Evolutionary conservation across 345 rosid species (phyloP), one percentile per base, ranked within the genome.

Genomic region (Erucastrum elatum): DNA sequence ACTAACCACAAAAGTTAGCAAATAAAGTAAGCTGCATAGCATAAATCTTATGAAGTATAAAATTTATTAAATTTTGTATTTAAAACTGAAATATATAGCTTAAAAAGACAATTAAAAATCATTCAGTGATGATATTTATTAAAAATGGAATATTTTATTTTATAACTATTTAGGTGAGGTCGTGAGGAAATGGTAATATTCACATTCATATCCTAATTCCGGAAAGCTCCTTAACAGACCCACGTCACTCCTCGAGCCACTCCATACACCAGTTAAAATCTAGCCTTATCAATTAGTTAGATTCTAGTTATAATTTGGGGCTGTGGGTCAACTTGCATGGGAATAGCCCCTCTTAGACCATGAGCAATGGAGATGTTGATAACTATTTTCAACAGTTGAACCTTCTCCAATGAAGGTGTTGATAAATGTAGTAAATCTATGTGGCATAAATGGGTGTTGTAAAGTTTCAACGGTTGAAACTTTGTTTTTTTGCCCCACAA

Each of bases 171-270:
- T 34, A 34, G 37, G 37, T 5, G 12, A 39, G 46, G 30, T 6
- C 37, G 31, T 35, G 64, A 61, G 29, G 39, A 33, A 15, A 27
- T 55, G 21, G 64, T 15, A 49, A 64, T 62, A 62, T 7, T 9
- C 16, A 53, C 8, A 35, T 27, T 60, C n/a, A 60, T 11, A 8
- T 58, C 33, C n/a, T 31, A 41, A 68, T 34, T 60, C 75, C 63
- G 68, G 83, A 75, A 75, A 44, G 35, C 44, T 72, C 69, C 25
- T 72, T 77, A 6, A 78, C 58, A 72, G 79, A 70, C 64, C 72
- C 72, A 81, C 70, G 82, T 81, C 81, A 82, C 73, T 82, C 84
- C 92, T 90, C 91, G 94, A 88, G 96, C 93, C 93, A 86, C 88
- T 73, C 85, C 78, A 84, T 64, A 81, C 63, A 71, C 71, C 55